A percentile compares a stretch with the other conserved stretches of the same genome.
These are phyloP conservation scores for Vanderwaltozyma tropicalis DNA, from an alignment of 805 yeast genomes.

Conservation along the genomic window DNA sequence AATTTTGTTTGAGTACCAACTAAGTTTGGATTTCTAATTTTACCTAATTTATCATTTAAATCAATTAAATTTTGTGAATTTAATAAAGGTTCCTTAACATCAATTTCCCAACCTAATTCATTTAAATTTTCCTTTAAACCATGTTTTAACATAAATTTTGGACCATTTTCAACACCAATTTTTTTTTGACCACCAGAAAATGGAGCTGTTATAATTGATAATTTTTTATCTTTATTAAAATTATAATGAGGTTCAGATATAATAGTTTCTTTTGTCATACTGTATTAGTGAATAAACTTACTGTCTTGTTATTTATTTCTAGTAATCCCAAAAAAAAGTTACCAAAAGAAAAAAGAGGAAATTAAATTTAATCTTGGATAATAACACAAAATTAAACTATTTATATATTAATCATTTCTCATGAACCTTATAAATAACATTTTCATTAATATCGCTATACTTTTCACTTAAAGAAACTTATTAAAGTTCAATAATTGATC, in stretches of 20 bases:
- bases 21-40: slow-evolving; percentile 44
- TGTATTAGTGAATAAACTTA: no score
- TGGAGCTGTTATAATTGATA: slow-evolving; percentile 78
- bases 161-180: slow-evolving; percentile 89
- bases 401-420: no score
- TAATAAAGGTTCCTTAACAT: slow-evolving; percentile 41
- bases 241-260: slow-evolving; percentile 31
- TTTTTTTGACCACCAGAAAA: slow-evolving; percentile 94
- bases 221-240: slow-evolving; percentile 35
- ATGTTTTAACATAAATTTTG: slow-evolving; percentile 62
- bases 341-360: no score
- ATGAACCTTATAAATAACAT: no score
- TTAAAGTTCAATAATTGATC: no score
- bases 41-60: not conserved
- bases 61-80: not conserved
- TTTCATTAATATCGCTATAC: no score
- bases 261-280: not conserved
- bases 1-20: slow-evolving; percentile 64
- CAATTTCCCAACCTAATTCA: slow-evolving; percentile 62
- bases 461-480: no score
- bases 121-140: slow-evolving; percentile 59
- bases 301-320: no score
- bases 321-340: no score
- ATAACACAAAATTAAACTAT: no score
- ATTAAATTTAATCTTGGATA: no score